Evolutionary conservation across 805 yeast genomes (phyloP).

Genomic region (Cyberlindnera galapagoensis): DNA sequence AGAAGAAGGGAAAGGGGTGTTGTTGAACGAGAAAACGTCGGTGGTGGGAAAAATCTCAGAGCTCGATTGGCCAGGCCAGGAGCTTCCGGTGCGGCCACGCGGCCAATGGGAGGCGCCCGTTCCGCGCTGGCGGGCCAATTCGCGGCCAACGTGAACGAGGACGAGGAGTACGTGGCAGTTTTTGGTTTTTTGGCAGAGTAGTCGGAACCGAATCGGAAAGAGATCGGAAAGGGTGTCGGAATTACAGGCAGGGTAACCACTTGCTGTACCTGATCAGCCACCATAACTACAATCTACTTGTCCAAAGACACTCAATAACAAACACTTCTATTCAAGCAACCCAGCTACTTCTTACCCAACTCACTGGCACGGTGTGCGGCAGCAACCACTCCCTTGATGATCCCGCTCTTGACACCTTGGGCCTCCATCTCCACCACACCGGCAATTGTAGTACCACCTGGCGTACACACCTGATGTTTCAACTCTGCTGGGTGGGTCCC

Average conservation of each 20-base stretch:
- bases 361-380: conserved; percentile 75
- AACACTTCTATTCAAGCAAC: background rate
- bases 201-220: too few relatives aligned
- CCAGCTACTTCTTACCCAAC: conserved; percentile 42
- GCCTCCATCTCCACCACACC: conserved; percentile 92
- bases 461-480: conserved; percentile 87
- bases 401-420: conserved; percentile 78
- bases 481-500: conserved; percentile 86
- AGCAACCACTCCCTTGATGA: conserved; percentile 84
- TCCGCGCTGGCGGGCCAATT: background rate
- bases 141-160: too few relatives aligned
- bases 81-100: too few relatives aligned
- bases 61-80: too few relatives aligned
- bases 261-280: too few relatives aligned
- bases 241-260: too few relatives aligned
- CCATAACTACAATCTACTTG: too few relatives aligned
- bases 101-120: background rate
- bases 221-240: too few relatives aligned
- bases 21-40: background rate
- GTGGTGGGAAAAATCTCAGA: background rate
- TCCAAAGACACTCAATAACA: too few relatives aligned
- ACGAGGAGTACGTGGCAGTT: too few relatives aligned
- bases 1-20: background rate
- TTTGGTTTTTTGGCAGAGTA: too few relatives aligned
- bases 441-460: conserved; percentile 97